Conservation (phyloP, 306 rosid species). For the Cajanus cajan region DNA sequence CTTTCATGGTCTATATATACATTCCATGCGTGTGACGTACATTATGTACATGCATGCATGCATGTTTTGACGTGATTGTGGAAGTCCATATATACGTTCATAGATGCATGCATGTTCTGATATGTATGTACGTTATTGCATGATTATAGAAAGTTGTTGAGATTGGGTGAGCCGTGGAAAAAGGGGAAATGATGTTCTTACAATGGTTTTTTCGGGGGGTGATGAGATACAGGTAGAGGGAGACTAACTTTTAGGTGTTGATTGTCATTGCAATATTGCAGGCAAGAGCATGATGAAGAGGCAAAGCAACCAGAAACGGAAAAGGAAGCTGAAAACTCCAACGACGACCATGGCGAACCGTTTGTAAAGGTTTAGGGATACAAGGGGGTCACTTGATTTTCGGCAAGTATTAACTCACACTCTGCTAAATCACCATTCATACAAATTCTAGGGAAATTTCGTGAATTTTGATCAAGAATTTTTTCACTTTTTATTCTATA, state of each 20-base stretch:
- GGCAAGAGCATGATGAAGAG: constrained; percentile 82
- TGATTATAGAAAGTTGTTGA: not conserved
- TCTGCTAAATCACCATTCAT: constrained; percentile 5
- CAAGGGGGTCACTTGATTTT: constrained; percentile 15
- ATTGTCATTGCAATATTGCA: constrained; percentile 35
- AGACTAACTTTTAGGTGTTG: constrained; percentile 12
- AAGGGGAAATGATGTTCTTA: not conserved
- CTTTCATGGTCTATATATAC: not conserved
- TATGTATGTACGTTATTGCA: not conserved
- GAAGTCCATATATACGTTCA: not conserved
- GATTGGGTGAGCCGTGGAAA: too few species aligned
- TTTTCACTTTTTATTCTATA: not conserved
- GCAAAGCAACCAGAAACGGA: constrained; percentile 63
- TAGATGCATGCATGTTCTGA: not conserved
- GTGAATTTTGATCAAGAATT: not conserved
- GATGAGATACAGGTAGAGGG: not conserved
- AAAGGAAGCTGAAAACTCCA: constrained; percentile 65
- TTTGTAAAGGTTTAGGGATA: constrained; percentile 56
- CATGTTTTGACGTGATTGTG: not conserved
- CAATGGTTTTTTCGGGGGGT: not conserved
- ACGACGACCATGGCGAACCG: constrained; percentile 54
- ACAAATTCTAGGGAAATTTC: not conserved
- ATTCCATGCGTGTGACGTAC: not conserved
- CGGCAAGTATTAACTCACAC: constrained; percentile 19
- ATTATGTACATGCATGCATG: not conserved